phyloP scores from a whole-genome alignment of 2,329 filamentous ascomycete species.

The Pseudogymnoascus sp. region DNA sequence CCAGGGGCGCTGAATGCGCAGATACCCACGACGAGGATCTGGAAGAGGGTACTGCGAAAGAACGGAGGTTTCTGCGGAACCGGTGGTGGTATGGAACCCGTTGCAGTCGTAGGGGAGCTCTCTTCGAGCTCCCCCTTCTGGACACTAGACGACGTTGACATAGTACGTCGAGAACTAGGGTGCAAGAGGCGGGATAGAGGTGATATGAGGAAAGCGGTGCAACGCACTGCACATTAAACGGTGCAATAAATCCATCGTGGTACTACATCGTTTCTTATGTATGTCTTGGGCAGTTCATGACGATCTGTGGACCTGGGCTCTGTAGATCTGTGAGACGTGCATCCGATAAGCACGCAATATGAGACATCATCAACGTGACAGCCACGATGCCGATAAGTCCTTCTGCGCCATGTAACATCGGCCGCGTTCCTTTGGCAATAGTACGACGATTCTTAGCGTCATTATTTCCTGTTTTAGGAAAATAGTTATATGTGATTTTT shows the following conservation, averaged over 20 bases:
- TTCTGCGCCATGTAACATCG: background rate
- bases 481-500: no score
- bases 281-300: background rate
- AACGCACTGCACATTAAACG: background rate
- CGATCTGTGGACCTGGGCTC: background rate
- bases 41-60: constrained; percentile 21
- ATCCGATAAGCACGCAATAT: constrained; percentile 6
- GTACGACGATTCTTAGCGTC: background rate
- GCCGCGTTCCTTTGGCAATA: background rate
- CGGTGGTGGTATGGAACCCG: background rate
- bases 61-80: background rate
- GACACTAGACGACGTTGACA: background rate
- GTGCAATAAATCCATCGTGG: background rate
- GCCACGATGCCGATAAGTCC: background rate
- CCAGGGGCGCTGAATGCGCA: constrained; percentile 34
- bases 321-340: background rate
- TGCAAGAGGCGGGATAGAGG: background rate
- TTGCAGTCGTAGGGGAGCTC: background rate
- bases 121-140: background rate
- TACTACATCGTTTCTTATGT: background rate
- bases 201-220: background rate
- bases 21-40: constrained; percentile 32
- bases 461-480: background rate
- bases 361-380: constrained; percentile 5
- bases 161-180: background rate